Base-by-base conservation (phyloP, 306 rosid genomes). In the Oemleria cerasiformis region DNA sequence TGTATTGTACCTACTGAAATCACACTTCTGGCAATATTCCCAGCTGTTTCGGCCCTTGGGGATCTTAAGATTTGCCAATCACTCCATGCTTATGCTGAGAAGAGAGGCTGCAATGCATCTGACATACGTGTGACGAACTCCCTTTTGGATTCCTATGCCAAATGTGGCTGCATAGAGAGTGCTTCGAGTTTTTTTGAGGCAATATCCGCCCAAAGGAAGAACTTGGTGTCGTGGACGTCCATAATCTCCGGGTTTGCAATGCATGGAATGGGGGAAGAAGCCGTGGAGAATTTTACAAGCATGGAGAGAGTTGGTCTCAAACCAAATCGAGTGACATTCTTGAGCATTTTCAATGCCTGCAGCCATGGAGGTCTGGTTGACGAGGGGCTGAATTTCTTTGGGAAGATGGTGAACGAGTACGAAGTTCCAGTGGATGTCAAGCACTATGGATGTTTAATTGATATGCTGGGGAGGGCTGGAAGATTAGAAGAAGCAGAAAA, bases 341-440 rank as follows among this genome's bases (percentile, higher is more conserved):
- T 91, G 60, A 78, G 94, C 44, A 55, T 56, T 77, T 74, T 88
- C 56, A 88, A 77, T 79, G 95, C 88, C 25, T 91, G 95, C 67
- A 88, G 95, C 73, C 95, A 91, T 51, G 86, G 89, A 67, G 85
- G 97, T 34, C 78, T 91, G 67, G 77, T 91, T n/a, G 90, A 88
- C 71, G 92, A 88, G 65, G 95, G 97, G 63, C 80, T 86, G 40
- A 68, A 76, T 62, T 83, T 91, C 83, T 86, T 86, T 41, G 14
- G 58, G 60, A 86, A 83, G 75, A 86, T 91, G 97, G 81, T 86
- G 17, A 63, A 45, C 20, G 81, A 80, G 75, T 80, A 48, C 65
- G 74, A 71, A 69, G 70, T 88, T 61, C 70, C 68, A 60, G 87
- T 90, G 4, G 85, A 86, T 64, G 75, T 84, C 67, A 91, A 84